Evolutionary conservation across 169 alveolate genomes (phyloP), one percentile per base, ranked within the genome.

Genomic region (Plasmodium billcollinsi): DNA sequence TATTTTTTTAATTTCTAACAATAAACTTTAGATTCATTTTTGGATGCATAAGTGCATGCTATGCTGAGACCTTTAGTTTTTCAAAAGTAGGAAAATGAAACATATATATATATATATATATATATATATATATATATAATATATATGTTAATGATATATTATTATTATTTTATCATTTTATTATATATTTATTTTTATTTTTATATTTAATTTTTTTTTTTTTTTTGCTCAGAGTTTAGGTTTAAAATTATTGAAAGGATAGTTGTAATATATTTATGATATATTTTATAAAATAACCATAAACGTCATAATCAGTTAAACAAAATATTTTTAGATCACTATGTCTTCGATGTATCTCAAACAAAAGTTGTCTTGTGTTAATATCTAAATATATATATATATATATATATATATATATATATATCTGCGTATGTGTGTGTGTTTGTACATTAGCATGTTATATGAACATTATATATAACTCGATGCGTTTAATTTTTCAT

Each of bases 291-390:
- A 80, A 67, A 50, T 75, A 52, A 80, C 90, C 90, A 62, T 80
- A 67, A 80, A 73, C 90, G 69, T 80, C 90, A 21, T 80, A 80
- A 67, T 80, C 90, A 62, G 90, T 80, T 69, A 80, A 47, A 33
- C 90, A 80, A 49, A 80, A 80, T 39, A 80, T 29, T 26, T 67
- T 80, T 15, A 80, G 69, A 20, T n/a, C 47, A n/a, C 21, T 66
- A 24, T 80, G 33, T 26, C 43, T 66, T 80, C 49, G 67, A 8
- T 72, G 80, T 47, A 80, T 65, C 29, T 80, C 80, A 45, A 7
- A 67, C 29, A 80, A 43, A 39, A 80, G 90, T 54, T 80, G 90
- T 63, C 90, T 33, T 11, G 90, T 80, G 52, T 80, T 80, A 15
- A 80, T 56, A 59, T 80, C 90, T 80, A 71, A 26, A 80, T 45